Evolutionary conservation across 257 asterid genomes (phyloP).

Genomic region (Hygrophila difformis): DNA sequence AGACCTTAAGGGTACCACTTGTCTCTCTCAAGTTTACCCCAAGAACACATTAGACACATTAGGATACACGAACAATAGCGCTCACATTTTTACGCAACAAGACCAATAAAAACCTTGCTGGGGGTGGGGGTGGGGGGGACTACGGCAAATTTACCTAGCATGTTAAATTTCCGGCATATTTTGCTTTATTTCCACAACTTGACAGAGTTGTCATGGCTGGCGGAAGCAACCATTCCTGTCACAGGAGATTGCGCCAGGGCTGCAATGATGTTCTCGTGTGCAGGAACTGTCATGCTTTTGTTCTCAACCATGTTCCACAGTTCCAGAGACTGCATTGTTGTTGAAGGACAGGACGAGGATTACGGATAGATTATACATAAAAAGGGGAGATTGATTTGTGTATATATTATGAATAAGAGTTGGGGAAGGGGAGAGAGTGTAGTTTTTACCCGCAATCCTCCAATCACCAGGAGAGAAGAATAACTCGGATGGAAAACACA

Average conservation of each 20-base stretch:
- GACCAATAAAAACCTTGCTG: too few species aligned
- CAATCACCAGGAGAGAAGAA: constrained; percentile 69
- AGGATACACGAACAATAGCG: too few species aligned
- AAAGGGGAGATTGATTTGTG: neutral
- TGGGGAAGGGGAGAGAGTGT: constrained; percentile 6
- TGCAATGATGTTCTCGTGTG: constrained; percentile 63
- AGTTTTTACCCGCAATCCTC: constrained; percentile 55
- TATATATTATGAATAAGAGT: neutral
- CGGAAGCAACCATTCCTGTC: constrained; percentile 78
- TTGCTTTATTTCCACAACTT: constrained; percentile 58
- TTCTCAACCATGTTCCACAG: constrained; percentile 78
- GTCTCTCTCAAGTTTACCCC: too few species aligned
- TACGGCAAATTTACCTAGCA: neutral
- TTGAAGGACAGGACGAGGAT: neutral
- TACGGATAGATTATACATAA: too few species aligned
- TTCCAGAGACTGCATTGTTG: constrained; percentile 52
- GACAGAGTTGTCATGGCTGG: constrained; percentile 76
- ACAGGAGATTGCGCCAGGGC: constrained; percentile 69
- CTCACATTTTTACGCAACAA: too few species aligned
- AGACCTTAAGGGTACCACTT: too few species aligned
- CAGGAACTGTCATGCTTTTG: constrained; percentile 68
- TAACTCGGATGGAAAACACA: constrained; percentile 84
- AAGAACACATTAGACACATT: too few species aligned
- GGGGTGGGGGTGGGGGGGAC: too few species aligned
- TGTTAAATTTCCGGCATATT: neutral